A percentile compares a stretch with the other conserved stretches of the same genome.
phyloP scores from a whole-genome alignment of 345 rosid genomes.

The Hibiscus trionum region DNA sequence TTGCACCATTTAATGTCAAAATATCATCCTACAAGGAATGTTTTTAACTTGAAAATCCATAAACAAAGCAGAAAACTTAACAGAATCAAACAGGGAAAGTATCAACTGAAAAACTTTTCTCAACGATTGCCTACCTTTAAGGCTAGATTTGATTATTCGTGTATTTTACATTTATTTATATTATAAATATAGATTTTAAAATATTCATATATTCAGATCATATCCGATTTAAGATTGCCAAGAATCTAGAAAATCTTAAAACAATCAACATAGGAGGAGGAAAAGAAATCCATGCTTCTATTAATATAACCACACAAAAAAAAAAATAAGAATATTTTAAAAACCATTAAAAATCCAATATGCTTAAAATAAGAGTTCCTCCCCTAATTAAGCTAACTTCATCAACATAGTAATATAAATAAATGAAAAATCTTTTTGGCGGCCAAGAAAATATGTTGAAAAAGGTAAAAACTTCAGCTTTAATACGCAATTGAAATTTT shows the following conservation, averaged over 20 bases:
- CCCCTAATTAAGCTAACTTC: too few species aligned
- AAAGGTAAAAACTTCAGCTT: too few species aligned
- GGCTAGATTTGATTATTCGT: neutral
- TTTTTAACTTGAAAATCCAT: neutral
- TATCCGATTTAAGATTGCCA: too few species aligned
- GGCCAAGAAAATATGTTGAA: too few species aligned
- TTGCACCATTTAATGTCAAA: neutral
- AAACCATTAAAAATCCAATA: too few species aligned
- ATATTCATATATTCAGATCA: too few species aligned
- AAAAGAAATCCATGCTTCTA: neutral
- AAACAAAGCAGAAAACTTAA: neutral
- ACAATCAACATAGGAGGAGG: neutral
- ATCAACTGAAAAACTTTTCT: neutral
- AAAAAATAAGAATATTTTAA: neutral
- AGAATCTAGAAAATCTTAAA: neutral
- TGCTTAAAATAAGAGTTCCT: too few species aligned
- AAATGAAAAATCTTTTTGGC: too few species aligned
- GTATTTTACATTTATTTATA: neutral
- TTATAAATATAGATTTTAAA: neutral
- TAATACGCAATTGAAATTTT: too few species aligned
- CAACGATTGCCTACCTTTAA: neutral
- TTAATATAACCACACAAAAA: neutral
- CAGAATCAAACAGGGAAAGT: constrained; percentile 4
- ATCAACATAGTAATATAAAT: too few species aligned
- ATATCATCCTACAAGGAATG: neutral